Conservation (phyloP, 225 moss, liverwort and hornwort genomes). For the Ulota crispa region DNA sequence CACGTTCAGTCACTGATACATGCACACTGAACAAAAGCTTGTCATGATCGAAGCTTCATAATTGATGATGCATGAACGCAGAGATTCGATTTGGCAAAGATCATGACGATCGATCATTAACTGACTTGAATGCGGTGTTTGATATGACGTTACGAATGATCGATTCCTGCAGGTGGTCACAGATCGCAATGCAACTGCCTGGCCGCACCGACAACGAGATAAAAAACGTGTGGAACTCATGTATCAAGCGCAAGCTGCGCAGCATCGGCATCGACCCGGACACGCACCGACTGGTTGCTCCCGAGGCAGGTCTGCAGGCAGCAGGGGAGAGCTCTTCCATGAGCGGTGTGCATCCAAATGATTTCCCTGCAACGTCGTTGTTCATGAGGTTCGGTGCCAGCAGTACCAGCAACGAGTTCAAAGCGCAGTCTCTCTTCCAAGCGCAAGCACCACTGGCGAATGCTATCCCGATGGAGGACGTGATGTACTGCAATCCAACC, state of each 20-base stretch:
- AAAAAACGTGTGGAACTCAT: slow-evolving; percentile 97
- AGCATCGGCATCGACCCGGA: slow-evolving; percentile 83
- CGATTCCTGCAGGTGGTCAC: slow-evolving; percentile 72
- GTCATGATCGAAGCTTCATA: neutral
- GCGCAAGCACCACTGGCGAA: slow-evolving; percentile 7
- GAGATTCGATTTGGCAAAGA: neutral
- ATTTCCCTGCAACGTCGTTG: slow-evolving; percentile 6
- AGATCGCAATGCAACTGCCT: slow-evolving; percentile 83
- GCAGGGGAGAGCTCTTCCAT: slow-evolving; percentile 21
- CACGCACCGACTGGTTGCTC: slow-evolving; percentile 57
- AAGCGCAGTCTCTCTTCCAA: slow-evolving; percentile 42
- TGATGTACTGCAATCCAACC: slow-evolving; percentile 57
- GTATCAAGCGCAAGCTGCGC: slow-evolving; percentile 91
- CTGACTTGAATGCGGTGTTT: neutral
- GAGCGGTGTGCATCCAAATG: neutral
- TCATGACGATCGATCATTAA: neutral
- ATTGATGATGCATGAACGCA: neutral
- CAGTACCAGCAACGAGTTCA: slow-evolving; percentile 29
- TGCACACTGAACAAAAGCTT: neutral
- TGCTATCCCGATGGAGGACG: slow-evolving; percentile 43
- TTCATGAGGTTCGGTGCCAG: slow-evolving; percentile 19
- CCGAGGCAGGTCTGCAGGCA: slow-evolving; percentile 3
- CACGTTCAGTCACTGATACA: neutral
- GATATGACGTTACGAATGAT: too few species aligned
- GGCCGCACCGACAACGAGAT: slow-evolving; percentile 98